These are phyloP conservation scores for Glarea lozoyensis DNA, from an alignment of 495 filamentous ascomycete species.

Conservation along the genomic window DNA sequence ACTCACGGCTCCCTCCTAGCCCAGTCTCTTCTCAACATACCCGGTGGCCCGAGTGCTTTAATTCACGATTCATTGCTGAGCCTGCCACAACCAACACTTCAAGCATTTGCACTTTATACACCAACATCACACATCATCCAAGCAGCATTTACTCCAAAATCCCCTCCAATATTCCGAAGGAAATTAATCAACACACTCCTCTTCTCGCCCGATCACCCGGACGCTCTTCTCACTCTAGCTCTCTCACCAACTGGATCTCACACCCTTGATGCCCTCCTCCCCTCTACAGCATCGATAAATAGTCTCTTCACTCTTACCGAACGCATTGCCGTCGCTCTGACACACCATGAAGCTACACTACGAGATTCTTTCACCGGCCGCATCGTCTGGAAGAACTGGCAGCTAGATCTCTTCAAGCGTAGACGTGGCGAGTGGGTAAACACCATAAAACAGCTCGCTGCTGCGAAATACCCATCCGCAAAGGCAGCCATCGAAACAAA, in stretches of 20 bases:
- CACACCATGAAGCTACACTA: constrained; percentile 48
- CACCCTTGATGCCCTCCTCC: constrained; percentile 70
- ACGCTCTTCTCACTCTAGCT: constrained; percentile 51
- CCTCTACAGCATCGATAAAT: constrained; percentile 42
- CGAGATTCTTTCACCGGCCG: constrained; percentile 68
- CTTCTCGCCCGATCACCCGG: constrained; percentile 16
- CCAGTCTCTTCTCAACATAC: constrained; percentile 21
- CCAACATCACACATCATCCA: constrained; percentile 23
- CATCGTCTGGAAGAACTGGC: constrained; percentile 87
- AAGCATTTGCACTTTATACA: constrained; percentile 13
- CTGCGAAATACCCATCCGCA: background rate
- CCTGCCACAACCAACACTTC: constrained; percentile 8
- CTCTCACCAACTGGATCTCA: constrained; percentile 64
- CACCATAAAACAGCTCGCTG: constrained; percentile 10
- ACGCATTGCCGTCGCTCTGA: constrained; percentile 35
- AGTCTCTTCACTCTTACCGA: constrained; percentile 45
- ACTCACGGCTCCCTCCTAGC: constrained; percentile 22
- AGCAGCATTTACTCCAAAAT: constrained; percentile 11
- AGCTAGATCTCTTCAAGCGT: constrained; percentile 71
- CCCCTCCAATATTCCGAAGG: constrained; percentile 13
- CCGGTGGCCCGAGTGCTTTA: constrained; percentile 11
- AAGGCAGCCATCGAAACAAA: background rate
- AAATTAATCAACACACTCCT: constrained; percentile 20
- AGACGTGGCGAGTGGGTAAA: constrained; percentile 19
- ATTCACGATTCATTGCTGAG: constrained; percentile 18